Base-by-base conservation (phyloP, 352 stramenopile species). In the Pythium sukuiense region DNA sequence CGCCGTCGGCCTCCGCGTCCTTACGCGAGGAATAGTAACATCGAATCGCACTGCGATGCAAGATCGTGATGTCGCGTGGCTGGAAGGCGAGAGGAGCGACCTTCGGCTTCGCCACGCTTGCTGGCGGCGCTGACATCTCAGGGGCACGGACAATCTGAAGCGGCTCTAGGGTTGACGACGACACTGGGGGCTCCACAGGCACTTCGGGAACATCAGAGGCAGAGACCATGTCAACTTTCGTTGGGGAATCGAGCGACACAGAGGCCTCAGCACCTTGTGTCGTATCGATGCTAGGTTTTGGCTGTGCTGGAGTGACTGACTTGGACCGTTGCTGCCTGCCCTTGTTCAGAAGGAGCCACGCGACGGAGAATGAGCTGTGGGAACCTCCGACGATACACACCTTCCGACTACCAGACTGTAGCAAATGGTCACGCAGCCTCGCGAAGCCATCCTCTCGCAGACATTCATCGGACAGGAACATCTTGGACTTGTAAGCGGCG, bases 341-440 rank as follows among this genome's bases (percentile, higher is more conserved):
- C 20, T 77, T 87, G 66, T 94, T 86, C 29, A 97, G 64, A 41
- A 92, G 74, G 41, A 93, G 66, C 88, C 85, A 95, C 6, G 82
- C 82, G 4, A 92, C 82, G 0, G 83, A 94, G 60, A 97, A 97
- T 2, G 89, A 88, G 37, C 83, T 94, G 72, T 97, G 88, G 0
- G 85, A 92, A 14, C 89, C 89, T 12, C 89, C 89, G 3, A 96
- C 76, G 45, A 97, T 86, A 54, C 79, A 92, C 14, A 95, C 83
- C 71, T 93, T 91, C 13, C 62, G 65, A 7, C 71, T 62, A 14
- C 85, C 77, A 16, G 74, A 65, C 14, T 79, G 61, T 2, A 87
- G 61, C 27, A 90, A 74, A 27, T 72, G 71, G 18, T 80, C 69
- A 20, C 76, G 76, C 3, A 95, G 71, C 29, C 64, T 65, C 9